Base-by-base conservation (phyloP, 768 basidiomycete species). In the Porpolomopsis calyptriformis region DNA sequence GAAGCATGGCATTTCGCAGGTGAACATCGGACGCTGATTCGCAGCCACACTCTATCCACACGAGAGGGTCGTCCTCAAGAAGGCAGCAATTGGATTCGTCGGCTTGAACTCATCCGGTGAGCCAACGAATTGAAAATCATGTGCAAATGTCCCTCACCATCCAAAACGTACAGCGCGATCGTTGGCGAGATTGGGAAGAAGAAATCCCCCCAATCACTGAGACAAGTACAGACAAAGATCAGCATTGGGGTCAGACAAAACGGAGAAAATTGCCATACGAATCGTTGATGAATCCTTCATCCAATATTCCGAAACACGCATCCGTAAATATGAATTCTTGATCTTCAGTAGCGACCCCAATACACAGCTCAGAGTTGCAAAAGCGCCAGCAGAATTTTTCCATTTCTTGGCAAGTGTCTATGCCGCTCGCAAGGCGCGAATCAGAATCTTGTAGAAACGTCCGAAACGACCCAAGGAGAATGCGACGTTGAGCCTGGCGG, bases 321-420 rank as follows among this genome's bases (percentile, higher is more conserved):
- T 77, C 74, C 0, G 74, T 65, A 3, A 79, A 56, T 36, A 80
- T 69, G 46, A 69, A 80, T 53, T 80, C 77, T 33, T 78, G 74
- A 19, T 70, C 71, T 23, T 77, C 74, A 2, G 64, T 63, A 1
- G 76, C 70, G 4, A 78, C 52, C 2, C 78, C 78, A 25, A 80
- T 60, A 50, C 70, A 77, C 1, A 80, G 52, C 51, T 80, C 77
- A 0, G 74, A 72, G 11, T 66, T 63, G 39, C 65, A 61, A 18
- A 75, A 61, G 11, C 60, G 59, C 75, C 74, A 75, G 43, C 72
- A 78, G 46, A 72, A 72, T 4, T 54, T 49, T 16, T 72, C 58
- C 63, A 75, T 66, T 8, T 56, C 58, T 37, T 14, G 16, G 22
- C 19, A 39, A 39, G 14, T 19, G 14, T 39, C 38, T 20, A 26